Percentiles rank a stretch among this genome's conserved stretches.
Conservation (phyloP, 75 land plant genomes). For the Chamaecyparis obtusa region DNA sequence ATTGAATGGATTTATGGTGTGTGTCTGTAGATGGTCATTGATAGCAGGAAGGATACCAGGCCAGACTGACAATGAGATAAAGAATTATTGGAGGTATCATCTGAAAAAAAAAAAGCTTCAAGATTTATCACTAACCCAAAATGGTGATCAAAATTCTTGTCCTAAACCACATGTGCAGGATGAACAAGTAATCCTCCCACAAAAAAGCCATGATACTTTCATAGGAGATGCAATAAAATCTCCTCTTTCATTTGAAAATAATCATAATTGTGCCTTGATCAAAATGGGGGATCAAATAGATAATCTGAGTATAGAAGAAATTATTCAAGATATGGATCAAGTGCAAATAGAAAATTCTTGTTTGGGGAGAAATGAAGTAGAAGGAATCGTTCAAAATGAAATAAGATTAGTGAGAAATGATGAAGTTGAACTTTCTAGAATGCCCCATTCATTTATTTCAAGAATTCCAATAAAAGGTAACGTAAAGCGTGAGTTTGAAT, state of each 20-base stretch:
- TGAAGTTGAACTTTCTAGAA: background rate
- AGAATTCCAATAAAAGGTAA: too few relatives aligned
- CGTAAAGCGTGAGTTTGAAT: too few relatives aligned
- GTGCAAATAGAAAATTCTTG: background rate
- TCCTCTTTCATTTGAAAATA: background rate
- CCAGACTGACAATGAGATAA: background rate
- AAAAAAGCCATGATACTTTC: too few relatives aligned
- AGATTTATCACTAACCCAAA: background rate
- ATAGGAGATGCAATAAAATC: too few relatives aligned
- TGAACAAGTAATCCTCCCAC: background rate
- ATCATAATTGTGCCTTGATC: background rate
- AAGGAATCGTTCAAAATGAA: background rate
- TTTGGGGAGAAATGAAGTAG: background rate
- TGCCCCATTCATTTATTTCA: too few relatives aligned
- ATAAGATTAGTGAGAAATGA: background rate
- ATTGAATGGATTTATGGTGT: too few relatives aligned
- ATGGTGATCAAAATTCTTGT: background rate
- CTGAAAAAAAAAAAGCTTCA: background rate
- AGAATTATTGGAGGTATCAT: background rate
- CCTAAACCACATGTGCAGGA: background rate
- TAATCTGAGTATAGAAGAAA: background rate
- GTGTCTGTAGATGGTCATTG: background rate
- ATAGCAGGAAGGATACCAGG: background rate
- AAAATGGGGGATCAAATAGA: background rate
- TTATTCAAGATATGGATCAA: constrained; percentile 14